A percentile compares a stretch with the other conserved stretches of the same genome.
These are phyloP conservation scores for Nemania diffusa DNA, from an alignment of 2,329 filamentous ascomycete species.

Conservation along the genomic window DNA sequence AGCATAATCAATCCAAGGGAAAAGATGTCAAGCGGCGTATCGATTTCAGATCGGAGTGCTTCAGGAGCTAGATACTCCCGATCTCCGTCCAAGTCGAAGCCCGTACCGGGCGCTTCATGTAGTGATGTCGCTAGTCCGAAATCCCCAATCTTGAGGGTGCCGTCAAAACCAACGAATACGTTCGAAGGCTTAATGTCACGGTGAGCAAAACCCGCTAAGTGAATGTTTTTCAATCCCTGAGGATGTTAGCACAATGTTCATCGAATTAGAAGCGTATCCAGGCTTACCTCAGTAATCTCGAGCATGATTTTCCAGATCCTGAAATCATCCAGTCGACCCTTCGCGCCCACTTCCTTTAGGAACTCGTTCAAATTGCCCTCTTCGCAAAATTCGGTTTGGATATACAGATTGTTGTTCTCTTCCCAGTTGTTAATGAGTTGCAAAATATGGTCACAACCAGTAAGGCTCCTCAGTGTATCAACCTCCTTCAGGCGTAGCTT, in stretches of 20 bases:
- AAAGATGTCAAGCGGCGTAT: conserved; percentile 93
- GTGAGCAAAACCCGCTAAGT: conserved; percentile 86
- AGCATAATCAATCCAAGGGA: conserved; percentile 93
- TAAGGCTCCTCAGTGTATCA: conserved; percentile 78
- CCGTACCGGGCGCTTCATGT: conserved; percentile 50
- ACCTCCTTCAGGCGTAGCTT: conserved; percentile 87
- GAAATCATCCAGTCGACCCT: conserved; percentile 93
- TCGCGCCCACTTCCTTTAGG: conserved; percentile 81
- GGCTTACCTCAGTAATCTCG: conserved; percentile 81
- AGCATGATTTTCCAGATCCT: conserved; percentile 98
- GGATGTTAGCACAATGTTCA: conserved; percentile 12
- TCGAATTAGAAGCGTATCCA: too few species aligned
- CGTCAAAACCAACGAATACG: conserved; percentile 83
- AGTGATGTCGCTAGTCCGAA: conserved; percentile 78
- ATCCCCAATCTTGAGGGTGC: conserved; percentile 84
- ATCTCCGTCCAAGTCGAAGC: conserved; percentile 91
- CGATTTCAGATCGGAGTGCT: conserved; percentile 84
- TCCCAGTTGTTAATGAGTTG: conserved; percentile 91
- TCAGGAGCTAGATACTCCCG: conserved; percentile 96
- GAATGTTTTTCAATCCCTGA: conserved; percentile 89
- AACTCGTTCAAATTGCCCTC: conserved; percentile 91
- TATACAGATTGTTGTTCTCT: conserved; percentile 85
- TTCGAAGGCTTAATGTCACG: conserved; percentile 89
- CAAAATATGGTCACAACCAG: conserved; percentile 84
- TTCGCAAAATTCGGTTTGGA: conserved; percentile 97